Percentiles rank a stretch among this genome's conserved stretches.
Evolutionary conservation across 164 flowering plant species (phyloP).

Genomic region (Vitis cinerea): DNA sequence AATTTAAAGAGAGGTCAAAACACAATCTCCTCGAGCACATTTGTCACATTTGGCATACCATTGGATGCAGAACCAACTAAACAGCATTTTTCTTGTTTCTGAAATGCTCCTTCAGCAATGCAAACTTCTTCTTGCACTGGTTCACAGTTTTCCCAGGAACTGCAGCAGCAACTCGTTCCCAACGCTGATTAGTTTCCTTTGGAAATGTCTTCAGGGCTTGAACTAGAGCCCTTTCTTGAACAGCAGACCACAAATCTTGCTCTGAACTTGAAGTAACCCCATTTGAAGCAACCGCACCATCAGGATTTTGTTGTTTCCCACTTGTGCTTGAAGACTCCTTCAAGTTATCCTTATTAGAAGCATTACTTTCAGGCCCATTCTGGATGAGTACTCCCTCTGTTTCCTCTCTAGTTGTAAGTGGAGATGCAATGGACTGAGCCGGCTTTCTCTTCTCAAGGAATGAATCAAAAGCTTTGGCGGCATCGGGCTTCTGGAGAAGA

Average conservation of each 20-base stretch:
- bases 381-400: conserved; percentile 26
- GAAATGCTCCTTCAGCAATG: conserved; percentile 70
- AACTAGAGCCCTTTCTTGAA: conserved; percentile 49
- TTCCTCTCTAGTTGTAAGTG: conserved; percentile 75
- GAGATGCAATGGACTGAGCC: conserved; percentile 67
- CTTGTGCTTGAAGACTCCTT: conserved; percentile 35
- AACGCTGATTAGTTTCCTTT: conserved; percentile 43
- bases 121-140: conserved; percentile 75
- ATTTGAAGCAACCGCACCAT: conserved; percentile 18
- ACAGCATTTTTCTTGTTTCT: conserved; percentile 64
- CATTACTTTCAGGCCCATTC: conserved; percentile 13
- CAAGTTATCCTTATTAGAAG: conserved; percentile 1
- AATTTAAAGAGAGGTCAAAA: too few species aligned
- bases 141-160: conserved; percentile 84
- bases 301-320: conserved; percentile 24
- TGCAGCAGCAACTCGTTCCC: conserved; percentile 91
- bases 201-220: conserved; percentile 55
- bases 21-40: too few species aligned
- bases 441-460: conserved; percentile 94
- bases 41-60: too few species aligned
- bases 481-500: conserved; percentile 92
- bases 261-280: conserved; percentile 50
- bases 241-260: conserved; percentile 74
- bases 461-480: conserved; percentile 84
- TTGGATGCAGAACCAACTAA: neutral